Evolutionary conservation across 2,329 filamentous ascomycete genomes (phyloP).

Genomic region (Pestalotiopsis sp.): DNA sequence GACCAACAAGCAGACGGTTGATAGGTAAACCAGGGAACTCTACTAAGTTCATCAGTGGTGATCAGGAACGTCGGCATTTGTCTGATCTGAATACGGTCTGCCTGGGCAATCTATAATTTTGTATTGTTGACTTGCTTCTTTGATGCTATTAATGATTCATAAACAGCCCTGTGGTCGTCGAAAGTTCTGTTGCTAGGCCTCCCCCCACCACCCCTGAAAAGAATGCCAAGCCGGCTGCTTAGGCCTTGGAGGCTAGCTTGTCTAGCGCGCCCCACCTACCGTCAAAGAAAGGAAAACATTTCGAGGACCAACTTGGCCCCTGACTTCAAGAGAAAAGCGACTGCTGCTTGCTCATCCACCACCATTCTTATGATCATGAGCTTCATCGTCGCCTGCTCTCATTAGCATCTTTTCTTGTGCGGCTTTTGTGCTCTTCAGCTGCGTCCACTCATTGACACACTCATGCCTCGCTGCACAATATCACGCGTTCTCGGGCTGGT

Average conservation of each 20-base stretch:
- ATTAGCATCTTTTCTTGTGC: background rate
- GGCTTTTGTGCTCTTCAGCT: background rate
- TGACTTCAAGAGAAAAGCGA: background rate
- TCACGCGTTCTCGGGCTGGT: slow-evolving; percentile 15
- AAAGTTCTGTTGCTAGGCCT: background rate
- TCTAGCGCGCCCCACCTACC: background rate
- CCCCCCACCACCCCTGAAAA: background rate
- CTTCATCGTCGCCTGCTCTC: background rate
- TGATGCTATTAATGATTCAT: background rate
- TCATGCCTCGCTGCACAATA: slow-evolving; percentile 15
- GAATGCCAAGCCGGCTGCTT: background rate
- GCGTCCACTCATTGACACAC: slow-evolving; percentile 6
- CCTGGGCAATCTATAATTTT: background rate
- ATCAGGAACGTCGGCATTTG: background rate
- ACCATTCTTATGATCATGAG: background rate
- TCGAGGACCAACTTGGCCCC: background rate
- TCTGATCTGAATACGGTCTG: background rate
- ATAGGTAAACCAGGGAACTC: background rate
- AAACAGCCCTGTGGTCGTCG: background rate
- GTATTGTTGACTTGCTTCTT: background rate
- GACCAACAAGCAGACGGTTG: background rate
- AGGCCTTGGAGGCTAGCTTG: background rate
- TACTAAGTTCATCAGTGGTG: background rate
- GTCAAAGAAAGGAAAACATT: background rate
- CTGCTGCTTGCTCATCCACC: background rate